Evolutionary conservation across 164 flowering plant species (phyloP).

Genomic region (Dillenia turbinata): DNA sequence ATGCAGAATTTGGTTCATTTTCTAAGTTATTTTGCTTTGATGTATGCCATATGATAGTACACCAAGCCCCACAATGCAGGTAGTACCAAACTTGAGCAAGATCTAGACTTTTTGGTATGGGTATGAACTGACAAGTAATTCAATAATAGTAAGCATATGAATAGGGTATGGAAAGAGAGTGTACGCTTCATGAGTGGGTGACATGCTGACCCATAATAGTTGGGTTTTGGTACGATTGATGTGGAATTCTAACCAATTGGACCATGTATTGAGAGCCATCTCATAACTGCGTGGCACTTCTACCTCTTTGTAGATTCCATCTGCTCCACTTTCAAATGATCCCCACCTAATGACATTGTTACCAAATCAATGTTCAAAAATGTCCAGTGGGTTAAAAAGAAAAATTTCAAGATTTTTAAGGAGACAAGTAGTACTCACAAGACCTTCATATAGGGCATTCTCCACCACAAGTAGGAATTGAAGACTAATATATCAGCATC

Average conservation of each 20-base stretch:
- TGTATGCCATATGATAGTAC: too few species aligned
- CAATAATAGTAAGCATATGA: background rate
- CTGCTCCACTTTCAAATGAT: constrained; percentile 34
- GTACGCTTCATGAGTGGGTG: constrained; percentile 56
- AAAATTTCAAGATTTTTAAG: background rate
- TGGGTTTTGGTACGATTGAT: constrained; percentile 40
- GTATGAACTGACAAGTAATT: background rate
- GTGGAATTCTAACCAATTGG: constrained; percentile 65
- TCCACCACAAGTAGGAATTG: constrained; percentile 67
- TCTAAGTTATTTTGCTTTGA: too few species aligned
- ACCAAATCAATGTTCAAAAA: background rate
- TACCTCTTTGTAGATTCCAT: constrained; percentile 47
- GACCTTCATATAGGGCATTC: constrained; percentile 23
- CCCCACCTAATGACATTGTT: constrained; percentile 44
- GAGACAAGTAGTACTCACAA: constrained; percentile 34
- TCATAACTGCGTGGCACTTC: constrained; percentile 46
- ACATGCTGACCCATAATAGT: constrained; percentile 59
- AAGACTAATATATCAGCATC: constrained; percentile 52
- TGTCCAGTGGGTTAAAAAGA: too few species aligned
- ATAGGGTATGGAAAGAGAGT: background rate
- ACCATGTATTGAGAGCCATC: constrained; percentile 72
- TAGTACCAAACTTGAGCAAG: too few species aligned
- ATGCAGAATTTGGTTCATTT: background rate
- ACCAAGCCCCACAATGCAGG: too few species aligned
- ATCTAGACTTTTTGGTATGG: too few species aligned